A percentile compares a stretch with the other conserved stretches of the same genome.
These are phyloP conservation scores for Candida glucosophila DNA, from an alignment of 1,139 yeast genomes.

Conservation along the genomic window DNA sequence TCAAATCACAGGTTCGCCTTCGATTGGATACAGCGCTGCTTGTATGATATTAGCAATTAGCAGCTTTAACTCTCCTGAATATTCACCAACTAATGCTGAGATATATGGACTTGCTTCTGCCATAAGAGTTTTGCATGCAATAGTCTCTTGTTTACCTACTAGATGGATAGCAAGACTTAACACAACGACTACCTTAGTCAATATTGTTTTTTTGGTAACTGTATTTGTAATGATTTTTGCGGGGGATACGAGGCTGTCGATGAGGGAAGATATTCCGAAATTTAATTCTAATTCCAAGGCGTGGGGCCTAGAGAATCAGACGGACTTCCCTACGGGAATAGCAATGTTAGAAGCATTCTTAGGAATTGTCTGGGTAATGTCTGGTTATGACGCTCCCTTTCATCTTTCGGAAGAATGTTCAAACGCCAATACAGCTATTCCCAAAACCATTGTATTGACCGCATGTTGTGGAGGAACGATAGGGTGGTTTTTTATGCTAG, in stretches of 20 bases:
- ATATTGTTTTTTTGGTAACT: constrained; percentile 43
- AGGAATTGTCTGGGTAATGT: constrained; percentile 70
- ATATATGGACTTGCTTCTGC: constrained; percentile 43
- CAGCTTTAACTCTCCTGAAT: constrained; percentile 25
- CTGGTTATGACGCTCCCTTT: constrained; percentile 70
- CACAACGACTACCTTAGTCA: constrained; percentile 42
- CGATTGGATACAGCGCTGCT: constrained; percentile 56
- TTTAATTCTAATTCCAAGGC: constrained; percentile 45
- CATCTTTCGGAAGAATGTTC: constrained; percentile 67
- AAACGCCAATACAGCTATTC: constrained; percentile 55
- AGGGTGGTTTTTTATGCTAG: constrained; percentile 57
- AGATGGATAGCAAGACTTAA: constrained; percentile 51
- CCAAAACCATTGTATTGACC: constrained; percentile 59
- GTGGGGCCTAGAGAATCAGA: constrained; percentile 52
- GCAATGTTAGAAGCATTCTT: constrained; percentile 53
- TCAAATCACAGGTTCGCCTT: constrained; percentile 43
- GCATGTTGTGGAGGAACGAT: constrained; percentile 53
- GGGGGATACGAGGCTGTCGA: constrained; percentile 35
- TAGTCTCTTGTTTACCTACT: constrained; percentile 44
- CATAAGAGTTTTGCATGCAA: constrained; percentile 42
- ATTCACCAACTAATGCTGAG: constrained; percentile 41
- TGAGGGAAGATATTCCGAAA: constrained; percentile 26
- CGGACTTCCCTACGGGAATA: constrained; percentile 63
- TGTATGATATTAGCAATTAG: constrained; percentile 50
- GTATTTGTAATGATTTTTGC: constrained; percentile 52